Evolutionary conservation across 2,329 filamentous ascomycete species (phyloP).

Genomic region (Sarocladium strictum): DNA sequence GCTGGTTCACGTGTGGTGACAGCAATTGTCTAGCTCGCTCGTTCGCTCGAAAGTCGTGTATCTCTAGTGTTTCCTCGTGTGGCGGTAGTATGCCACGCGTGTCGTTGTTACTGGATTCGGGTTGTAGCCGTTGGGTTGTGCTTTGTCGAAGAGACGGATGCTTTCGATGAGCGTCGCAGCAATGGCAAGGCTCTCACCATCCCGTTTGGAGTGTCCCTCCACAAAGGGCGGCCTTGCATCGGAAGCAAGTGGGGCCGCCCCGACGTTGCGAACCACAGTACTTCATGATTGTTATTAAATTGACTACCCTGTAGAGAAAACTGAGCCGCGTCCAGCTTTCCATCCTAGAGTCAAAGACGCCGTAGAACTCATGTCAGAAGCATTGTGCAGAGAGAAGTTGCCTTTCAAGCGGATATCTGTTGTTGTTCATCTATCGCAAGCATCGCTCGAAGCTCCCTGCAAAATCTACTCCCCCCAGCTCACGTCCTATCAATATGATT

Average conservation of each 20-base stretch:
- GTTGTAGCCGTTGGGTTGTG: background rate
- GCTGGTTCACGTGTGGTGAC: slow-evolving; percentile 20
- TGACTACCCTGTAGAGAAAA: background rate
- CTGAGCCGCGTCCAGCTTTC: background rate
- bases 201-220: slow-evolving; percentile 1
- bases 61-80: slow-evolving; percentile 8
- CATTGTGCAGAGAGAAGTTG: too few species aligned
- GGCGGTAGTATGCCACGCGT: background rate
- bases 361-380: too few species aligned
- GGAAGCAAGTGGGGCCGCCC: slow-evolving; percentile 31
- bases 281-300: background rate
- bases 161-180: slow-evolving; percentile 5
- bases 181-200: background rate
- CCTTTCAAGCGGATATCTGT: too few species aligned
- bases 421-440: background rate
- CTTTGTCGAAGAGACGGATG: background rate
- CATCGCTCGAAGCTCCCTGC: slow-evolving; percentile 33
- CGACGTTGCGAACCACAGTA: slow-evolving; percentile 17
- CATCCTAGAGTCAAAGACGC: too few species aligned
- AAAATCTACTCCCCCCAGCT: slow-evolving; percentile 47
- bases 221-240: slow-evolving; percentile 7
- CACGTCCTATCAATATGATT: slow-evolving; percentile 58
- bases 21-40: slow-evolving; percentile 10
- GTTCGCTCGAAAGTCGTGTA: slow-evolving; percentile 14
- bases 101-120: background rate